Percentiles rank a stretch among this genome's conserved stretches.
Conservation (phyloP, 2,329 filamentous ascomycete genomes). For the Hypoxylon rubiginosum region DNA sequence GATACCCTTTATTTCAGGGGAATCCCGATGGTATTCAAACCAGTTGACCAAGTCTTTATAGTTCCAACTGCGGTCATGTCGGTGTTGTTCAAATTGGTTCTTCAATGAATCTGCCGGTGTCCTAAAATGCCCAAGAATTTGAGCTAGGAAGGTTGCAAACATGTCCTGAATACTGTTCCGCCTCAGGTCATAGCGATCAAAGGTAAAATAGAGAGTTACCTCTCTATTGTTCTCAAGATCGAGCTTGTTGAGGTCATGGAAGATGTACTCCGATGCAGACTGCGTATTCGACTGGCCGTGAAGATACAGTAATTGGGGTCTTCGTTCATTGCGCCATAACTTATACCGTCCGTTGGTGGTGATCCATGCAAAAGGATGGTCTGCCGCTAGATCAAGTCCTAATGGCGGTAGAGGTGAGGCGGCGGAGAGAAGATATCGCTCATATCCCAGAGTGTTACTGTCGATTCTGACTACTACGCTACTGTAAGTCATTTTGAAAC, state of each 20-base stretch:
- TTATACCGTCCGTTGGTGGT: conserved; percentile 11
- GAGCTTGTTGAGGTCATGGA: conserved; percentile 13
- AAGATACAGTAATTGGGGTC: conserved; percentile 19
- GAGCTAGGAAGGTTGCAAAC: conserved; percentile 16
- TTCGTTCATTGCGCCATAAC: conserved; percentile 20
- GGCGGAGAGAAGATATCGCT: not conserved
- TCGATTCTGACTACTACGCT: not conserved
- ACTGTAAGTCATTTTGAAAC: not conserved
- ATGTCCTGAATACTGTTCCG: conserved; percentile 12
- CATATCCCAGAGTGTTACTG: not conserved
- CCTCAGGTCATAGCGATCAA: conserved; percentile 17
- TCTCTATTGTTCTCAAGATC: conserved; percentile 1
- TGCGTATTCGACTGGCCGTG: not conserved
- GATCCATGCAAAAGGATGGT: conserved; percentile 20
- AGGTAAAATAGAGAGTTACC: conserved; percentile 22
- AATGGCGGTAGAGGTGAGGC: conserved; percentile 2
- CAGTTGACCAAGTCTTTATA: not conserved
- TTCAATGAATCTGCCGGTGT: too few relatives aligned
- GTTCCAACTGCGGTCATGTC: conserved; percentile 2
- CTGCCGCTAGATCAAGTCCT: not conserved
- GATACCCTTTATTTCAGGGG: conserved; percentile 1
- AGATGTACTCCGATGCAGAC: conserved; percentile 15
- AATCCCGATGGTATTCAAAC: not conserved
- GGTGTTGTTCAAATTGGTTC: not conserved
- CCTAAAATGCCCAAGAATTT: conserved; percentile 8